A percentile compares a stretch with the other conserved stretches of the same genome.
These are phyloP conservation scores for Hura crepitans DNA, from an alignment of 441 rosid genomes.

Conservation along the genomic window DNA sequence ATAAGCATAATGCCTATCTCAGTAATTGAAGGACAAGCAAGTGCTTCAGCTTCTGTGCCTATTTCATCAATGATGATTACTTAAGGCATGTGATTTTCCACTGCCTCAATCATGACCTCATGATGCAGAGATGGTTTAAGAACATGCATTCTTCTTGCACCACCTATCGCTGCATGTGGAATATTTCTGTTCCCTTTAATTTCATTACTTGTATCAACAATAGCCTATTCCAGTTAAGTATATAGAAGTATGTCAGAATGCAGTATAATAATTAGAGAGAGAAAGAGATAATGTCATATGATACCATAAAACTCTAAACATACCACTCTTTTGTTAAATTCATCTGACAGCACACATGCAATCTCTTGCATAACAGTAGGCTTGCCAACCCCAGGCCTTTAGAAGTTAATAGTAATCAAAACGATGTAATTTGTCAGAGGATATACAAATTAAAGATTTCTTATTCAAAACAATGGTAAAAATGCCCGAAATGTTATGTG, in stretches of 20 bases:
- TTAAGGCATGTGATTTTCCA: slow-evolving; percentile 75
- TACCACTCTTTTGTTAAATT: slow-evolving; percentile 64
- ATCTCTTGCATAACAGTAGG: slow-evolving; percentile 59
- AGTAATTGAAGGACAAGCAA: slow-evolving; percentile 60
- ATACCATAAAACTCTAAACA: slow-evolving; percentile 11
- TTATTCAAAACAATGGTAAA: too few species aligned
- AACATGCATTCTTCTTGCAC: slow-evolving; percentile 71
- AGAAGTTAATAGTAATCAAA: background rate
- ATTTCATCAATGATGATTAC: slow-evolving; percentile 67
- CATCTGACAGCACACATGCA: slow-evolving; percentile 60
- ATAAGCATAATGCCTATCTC: slow-evolving; percentile 68
- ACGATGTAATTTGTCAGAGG: background rate
- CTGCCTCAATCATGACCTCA: slow-evolving; percentile 64
- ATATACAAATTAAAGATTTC: too few species aligned
- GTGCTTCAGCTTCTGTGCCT: slow-evolving; percentile 65
- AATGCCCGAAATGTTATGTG: too few species aligned
- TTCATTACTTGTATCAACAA: slow-evolving; percentile 68
- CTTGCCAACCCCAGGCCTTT: slow-evolving; percentile 74
- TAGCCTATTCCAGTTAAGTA: slow-evolving; percentile 35
- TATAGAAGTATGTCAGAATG: background rate
- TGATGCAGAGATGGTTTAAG: slow-evolving; percentile 58
- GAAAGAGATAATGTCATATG: slow-evolving; percentile 3
- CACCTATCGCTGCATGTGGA: slow-evolving; percentile 62
- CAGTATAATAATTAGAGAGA: background rate
- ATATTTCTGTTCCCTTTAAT: slow-evolving; percentile 65